Evolutionary conservation across 73 alveolate genomes (phyloP).

Genomic region (Symbiodinium pilosum): DNA sequence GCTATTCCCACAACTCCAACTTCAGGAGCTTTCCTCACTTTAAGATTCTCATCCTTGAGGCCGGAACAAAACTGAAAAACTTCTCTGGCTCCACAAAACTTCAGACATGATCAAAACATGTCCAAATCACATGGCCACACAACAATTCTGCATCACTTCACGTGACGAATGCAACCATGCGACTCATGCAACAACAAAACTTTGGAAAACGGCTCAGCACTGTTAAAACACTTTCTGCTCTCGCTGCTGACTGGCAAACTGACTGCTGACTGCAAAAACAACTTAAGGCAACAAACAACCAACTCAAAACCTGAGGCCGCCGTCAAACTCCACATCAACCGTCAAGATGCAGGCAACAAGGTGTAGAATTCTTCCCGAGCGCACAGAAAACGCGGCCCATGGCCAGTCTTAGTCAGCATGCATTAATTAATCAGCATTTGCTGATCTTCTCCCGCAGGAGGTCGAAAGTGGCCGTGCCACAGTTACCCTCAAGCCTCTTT

Average conservation of each 20-base stretch:
- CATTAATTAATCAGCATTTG: no score
- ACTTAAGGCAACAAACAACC: background rate
- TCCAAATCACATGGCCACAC: background rate
- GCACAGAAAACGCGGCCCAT: no score
- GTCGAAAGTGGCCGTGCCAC: no score
- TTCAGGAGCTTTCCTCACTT: no score
- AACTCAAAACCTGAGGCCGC: background rate
- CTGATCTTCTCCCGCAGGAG: no score
- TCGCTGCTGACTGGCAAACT: background rate
- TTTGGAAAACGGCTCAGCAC: background rate
- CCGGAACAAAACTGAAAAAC: background rate
- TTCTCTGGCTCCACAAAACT: background rate
- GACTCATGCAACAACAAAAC: background rate
- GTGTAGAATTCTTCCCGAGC: no score
- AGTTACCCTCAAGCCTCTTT: no score
- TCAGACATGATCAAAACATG: background rate
- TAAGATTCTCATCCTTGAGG: background rate
- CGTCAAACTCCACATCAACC: background rate
- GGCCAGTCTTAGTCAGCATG: no score
- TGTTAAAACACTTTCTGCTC: background rate
- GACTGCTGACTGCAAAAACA: background rate
- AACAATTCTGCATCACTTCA: background rate
- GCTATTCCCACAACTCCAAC: no score
- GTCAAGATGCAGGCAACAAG: no score
- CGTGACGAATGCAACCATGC: background rate